A percentile compares a stretch with the other conserved stretches of the same genome.
These are phyloP conservation scores for Paraleonurus japonicus DNA, from an alignment of 257 asterid species.

Conservation along the genomic window DNA sequence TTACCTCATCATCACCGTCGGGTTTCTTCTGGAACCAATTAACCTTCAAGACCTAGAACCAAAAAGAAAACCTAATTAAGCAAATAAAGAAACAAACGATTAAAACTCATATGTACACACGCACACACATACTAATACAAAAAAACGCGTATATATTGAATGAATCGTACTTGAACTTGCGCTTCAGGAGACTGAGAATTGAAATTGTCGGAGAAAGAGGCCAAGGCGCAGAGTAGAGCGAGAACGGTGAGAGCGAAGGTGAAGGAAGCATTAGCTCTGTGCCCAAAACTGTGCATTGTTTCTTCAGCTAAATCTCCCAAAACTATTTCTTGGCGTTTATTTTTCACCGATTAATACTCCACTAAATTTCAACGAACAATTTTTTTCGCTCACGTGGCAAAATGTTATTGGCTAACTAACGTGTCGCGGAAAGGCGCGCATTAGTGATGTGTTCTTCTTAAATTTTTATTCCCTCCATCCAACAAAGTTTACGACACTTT, in stretches of 20 bases:
- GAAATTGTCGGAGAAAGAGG: conserved; percentile 81
- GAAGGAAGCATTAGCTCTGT: conserved; percentile 80
- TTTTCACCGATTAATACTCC: too few relatives aligned
- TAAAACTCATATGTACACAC: background rate
- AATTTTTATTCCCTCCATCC: too few relatives aligned
- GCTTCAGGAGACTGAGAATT: conserved; percentile 63
- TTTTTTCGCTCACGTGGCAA: background rate
- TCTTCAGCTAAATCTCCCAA: background rate
- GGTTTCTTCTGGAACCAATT: conserved; percentile 91
- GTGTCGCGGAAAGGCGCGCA: background rate
- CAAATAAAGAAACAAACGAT: background rate
- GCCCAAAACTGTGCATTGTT: conserved; percentile 61
- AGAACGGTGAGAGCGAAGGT: conserved; percentile 75
- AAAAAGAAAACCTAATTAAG: background rate
- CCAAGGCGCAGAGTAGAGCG: conserved; percentile 81
- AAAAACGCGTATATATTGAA: background rate
- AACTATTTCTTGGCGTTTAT: background rate
- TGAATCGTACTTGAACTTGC: conserved; percentile 41
- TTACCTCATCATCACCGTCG: conserved; percentile 81
- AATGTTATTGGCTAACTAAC: background rate
- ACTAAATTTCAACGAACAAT: background rate
- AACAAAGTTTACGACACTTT: too few relatives aligned
- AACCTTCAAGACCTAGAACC: conserved; percentile 61
- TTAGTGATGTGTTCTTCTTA: background rate
- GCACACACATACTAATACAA: background rate